Percentiles rank a stretch among this genome's conserved stretches.
Evolutionary conservation across 1,284 basidiomycete genomes (phyloP).

Genomic region (Wolfiporia cocos): DNA sequence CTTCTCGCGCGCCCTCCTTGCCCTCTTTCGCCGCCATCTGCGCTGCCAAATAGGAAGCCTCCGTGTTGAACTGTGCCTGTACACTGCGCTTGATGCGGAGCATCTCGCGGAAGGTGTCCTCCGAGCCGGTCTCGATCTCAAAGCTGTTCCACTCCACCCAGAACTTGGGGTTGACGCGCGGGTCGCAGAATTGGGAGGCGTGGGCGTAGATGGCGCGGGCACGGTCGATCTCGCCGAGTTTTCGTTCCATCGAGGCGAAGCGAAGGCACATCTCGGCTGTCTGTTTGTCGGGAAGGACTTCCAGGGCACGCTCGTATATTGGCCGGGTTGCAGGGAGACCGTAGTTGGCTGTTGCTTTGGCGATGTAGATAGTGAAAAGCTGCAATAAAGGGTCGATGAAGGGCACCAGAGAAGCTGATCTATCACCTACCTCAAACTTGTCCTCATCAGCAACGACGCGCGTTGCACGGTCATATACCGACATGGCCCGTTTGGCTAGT

Average conservation of each 20-base stretch:
- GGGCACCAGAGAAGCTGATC: background rate
- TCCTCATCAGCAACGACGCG: slow-evolving; percentile 83
- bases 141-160: slow-evolving; percentile 98
- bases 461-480: slow-evolving; percentile 91
- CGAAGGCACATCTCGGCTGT: slow-evolving; percentile 98
- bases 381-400: slow-evolving; percentile 25
- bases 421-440: slow-evolving; percentile 78
- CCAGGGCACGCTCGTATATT: slow-evolving; percentile 96
- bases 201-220: slow-evolving; percentile 96
- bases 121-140: slow-evolving; percentile 96
- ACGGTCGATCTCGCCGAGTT: slow-evolving; percentile 97
- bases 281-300: slow-evolving; percentile 87
- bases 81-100: slow-evolving; percentile 96
- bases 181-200: slow-evolving; percentile 98
- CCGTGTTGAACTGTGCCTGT: slow-evolving; percentile 98
- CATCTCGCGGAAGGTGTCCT: slow-evolving; percentile 99
- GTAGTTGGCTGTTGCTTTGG: slow-evolving; percentile 94
- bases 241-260: slow-evolving; percentile 94
- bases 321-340: slow-evolving; percentile 94
- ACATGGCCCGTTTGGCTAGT: slow-evolving; percentile 93
- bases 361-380: slow-evolving; percentile 98
- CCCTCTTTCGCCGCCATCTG: slow-evolving; percentile 69
- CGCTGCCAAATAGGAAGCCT: slow-evolving; percentile 83
- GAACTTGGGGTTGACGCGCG: slow-evolving; percentile 84
- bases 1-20: slow-evolving; percentile 34